Percentiles rank a stretch among this genome's conserved stretches.
phyloP scores from a whole-genome alignment of 345 rosid species.

The Cardamine occulta region DNA sequence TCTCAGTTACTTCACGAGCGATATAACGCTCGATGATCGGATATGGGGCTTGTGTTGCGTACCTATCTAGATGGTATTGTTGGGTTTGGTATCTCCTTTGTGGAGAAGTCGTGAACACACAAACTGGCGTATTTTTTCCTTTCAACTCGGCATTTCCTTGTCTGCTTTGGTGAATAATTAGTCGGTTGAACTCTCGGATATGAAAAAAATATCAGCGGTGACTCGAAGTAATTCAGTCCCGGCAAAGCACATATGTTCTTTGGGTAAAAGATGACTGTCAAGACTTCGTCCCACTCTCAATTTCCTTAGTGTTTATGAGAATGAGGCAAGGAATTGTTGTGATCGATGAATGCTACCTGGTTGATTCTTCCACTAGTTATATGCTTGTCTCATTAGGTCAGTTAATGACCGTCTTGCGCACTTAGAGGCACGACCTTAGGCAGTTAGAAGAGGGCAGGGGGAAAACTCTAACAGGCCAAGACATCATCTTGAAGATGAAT shows the following conservation, averaged over 20 bases:
- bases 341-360: background rate
- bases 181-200: background rate
- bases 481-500: no score
- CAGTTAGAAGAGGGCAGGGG: no score
- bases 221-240: background rate
- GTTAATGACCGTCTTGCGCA: no score
- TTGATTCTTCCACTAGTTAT: no score
- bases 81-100: background rate
- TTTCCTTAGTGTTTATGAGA: background rate
- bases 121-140: background rate
- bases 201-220: background rate
- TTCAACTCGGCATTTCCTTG: background rate
- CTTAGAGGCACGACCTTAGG: no score
- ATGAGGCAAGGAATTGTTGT: background rate
- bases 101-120: background rate
- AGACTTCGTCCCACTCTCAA: background rate
- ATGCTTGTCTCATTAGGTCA: no score
- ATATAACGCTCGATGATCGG: background rate
- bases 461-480: no score
- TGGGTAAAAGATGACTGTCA: background rate
- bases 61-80: constrained; percentile 8
- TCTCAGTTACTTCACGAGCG: background rate
- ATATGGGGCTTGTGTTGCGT: background rate
- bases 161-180: background rate
- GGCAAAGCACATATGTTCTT: background rate